Percentiles rank a stretch among this genome's conserved stretches.
Evolutionary conservation across 306 rosid species (phyloP).

Genomic region (Begonia fuchsioides): DNA sequence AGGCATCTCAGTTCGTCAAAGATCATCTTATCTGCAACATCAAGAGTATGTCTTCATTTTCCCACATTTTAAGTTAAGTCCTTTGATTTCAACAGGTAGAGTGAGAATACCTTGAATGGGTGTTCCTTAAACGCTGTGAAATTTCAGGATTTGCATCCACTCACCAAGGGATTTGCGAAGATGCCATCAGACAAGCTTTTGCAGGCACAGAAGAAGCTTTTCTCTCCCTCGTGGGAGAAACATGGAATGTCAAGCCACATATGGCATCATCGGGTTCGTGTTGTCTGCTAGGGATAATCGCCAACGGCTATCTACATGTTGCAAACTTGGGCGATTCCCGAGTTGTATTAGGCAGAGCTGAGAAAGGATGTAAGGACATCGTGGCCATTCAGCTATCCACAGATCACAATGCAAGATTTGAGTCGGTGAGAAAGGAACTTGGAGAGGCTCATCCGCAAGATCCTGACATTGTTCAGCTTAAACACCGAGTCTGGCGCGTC

Average conservation of each 20-base stretch:
- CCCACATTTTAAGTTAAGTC: not conserved
- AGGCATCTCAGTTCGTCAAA: constrained; percentile 55
- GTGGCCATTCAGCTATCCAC: constrained; percentile 53
- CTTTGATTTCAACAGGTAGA: no score
- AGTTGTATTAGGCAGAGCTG: constrained; percentile 50
- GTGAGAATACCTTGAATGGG: no score
- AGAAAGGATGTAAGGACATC: constrained; percentile 41
- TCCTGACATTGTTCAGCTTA: constrained; percentile 51
- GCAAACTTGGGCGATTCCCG: constrained; percentile 83
- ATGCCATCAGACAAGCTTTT: constrained; percentile 43
- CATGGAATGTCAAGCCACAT: constrained; percentile 50
- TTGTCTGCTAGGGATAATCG: constrained; percentile 62
- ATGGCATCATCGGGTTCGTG: constrained; percentile 71
- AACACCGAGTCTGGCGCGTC: constrained; percentile 73
- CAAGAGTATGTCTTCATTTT: constrained; percentile 41
- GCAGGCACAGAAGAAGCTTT: constrained; percentile 60
- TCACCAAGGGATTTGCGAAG: constrained; percentile 46
- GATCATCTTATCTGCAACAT: constrained; percentile 56
- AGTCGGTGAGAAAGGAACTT: constrained; percentile 57
- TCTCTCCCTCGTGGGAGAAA: constrained; percentile 50
- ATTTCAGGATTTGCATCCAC: constrained; percentile 42
- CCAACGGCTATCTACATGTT: constrained; percentile 39
- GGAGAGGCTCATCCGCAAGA: constrained; percentile 45
- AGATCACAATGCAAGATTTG: constrained; percentile 67
- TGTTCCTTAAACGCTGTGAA: no score